Evolutionary conservation across 2,329 filamentous ascomycete genomes (phyloP), one percentile per base, ranked within the genome.

Genomic region (Aspergillus luchuensis): DNA sequence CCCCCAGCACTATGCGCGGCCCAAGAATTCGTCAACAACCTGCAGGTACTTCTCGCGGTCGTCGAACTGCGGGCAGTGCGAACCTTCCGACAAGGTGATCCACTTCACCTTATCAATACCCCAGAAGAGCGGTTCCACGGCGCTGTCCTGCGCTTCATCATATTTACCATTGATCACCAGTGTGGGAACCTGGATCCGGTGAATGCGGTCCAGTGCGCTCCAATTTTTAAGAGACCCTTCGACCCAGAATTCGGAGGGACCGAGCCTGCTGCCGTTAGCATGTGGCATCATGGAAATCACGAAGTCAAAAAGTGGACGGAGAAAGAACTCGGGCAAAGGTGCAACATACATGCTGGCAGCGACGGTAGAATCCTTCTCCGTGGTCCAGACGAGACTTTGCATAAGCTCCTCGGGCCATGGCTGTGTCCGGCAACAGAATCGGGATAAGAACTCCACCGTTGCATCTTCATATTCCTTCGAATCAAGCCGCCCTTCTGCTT

Each of bases 51-150:
- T 47, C 39, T 56, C 39, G 13, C 19, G 21, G 21, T 56, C 53
- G 3, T 56, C 53, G 19, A 56, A 56, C 23, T 56, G 53, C 8
- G 53, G 53, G 43, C 53, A 56, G 23, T 56, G 53, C 4, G 53
- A 33, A 28, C 53, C 45, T 7, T 36, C 53, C 15, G 53, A 30
- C 39, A 56, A 15, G 2, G 53, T 56, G 33, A 56, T 25, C 53
- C 53, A 56, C 19, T 45, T 47, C 19, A 56, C 53, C 39, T 47
- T 56, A 3, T 45, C 39, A 25, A 56, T 56, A 2, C 39, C 53
- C 39, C 39, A 47, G 53, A 56, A 56, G 25, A 56, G 41, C 10
- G 53, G 53, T 15, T 47, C 53, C n/a, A 56, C 53, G 1, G 53
- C 21, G 15, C 53, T 56, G 28, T 47, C 39, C 39, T 56, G 53